Conservation (phyloP, 1,284 basidiomycete genomes). For the Coniophora puteana region DNA sequence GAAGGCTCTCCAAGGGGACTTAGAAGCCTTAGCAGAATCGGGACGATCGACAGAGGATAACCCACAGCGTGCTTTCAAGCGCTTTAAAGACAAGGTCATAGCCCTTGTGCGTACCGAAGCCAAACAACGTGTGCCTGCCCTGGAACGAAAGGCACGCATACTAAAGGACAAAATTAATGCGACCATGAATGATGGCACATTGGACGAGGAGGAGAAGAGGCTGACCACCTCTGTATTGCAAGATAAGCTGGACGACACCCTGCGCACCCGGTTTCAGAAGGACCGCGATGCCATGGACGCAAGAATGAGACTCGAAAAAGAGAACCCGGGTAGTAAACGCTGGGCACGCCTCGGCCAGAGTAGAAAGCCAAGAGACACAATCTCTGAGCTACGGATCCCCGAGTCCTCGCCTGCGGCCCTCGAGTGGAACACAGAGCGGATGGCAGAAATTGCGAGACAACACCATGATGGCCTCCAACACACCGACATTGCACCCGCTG, state of each 20-base stretch:
- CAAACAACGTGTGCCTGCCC: not conserved
- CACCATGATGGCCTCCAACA: conserved; percentile 16
- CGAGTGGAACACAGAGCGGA: conserved; percentile 6
- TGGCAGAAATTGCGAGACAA: conserved; percentile 14
- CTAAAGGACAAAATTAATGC: not conserved
- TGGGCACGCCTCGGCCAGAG: not conserved
- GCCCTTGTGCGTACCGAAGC: not conserved
- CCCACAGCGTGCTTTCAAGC: not conserved
- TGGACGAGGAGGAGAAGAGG: not conserved
- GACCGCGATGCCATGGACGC: not conserved
- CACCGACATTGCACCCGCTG: not conserved
- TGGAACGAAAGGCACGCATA: not conserved
- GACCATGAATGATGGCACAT: not conserved
- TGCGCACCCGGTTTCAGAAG: not conserved
- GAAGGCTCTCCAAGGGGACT: not conserved
- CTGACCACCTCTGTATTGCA: not conserved
- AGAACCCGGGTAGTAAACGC: conserved; percentile 1
- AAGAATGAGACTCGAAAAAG: not conserved
- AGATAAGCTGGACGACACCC: not conserved
- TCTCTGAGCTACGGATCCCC: not conserved
- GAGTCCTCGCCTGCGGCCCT: not conserved
- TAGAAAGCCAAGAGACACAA: conserved; percentile 1
- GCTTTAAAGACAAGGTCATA: conserved; percentile 2
- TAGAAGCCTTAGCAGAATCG: too few species aligned
- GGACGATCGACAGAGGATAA: not conserved